Evolutionary conservation across 2,329 filamentous ascomycete genomes (phyloP).

Genomic region (Emydomyces testavorans): DNA sequence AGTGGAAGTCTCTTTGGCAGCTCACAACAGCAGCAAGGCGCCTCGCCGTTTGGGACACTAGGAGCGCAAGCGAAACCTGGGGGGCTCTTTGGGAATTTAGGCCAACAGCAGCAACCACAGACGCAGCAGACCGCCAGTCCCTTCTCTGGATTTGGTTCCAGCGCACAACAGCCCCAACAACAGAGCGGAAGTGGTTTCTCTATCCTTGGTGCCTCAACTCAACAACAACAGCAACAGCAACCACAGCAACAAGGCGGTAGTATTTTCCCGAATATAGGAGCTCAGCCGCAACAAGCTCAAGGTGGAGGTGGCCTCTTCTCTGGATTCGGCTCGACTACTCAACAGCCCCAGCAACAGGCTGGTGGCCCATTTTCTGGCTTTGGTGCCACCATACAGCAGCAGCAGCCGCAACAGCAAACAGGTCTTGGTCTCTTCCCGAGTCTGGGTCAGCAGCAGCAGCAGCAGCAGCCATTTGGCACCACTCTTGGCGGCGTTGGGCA

Average conservation of each 20-base stretch:
- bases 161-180: conserved; percentile 16
- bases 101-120: conserved; percentile 17
- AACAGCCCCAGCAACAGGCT: conserved; percentile 30
- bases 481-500: conserved; percentile 21
- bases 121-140: conserved; percentile 28
- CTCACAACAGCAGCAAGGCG: conserved; percentile 16
- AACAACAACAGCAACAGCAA: conserved; percentile 22
- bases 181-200: conserved; percentile 20
- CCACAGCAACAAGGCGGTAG: conserved; percentile 30
- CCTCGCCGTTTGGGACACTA: conserved; percentile 10
- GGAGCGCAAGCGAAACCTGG: conserved; percentile 12
- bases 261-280: conserved; percentile 32
- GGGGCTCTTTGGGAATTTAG: conserved; percentile 18
- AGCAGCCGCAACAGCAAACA: conserved; percentile 27
- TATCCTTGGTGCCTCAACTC: conserved; percentile 12
- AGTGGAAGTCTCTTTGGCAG: conserved; percentile 18
- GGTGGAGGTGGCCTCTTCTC: conserved; percentile 33
- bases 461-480: conserved; percentile 20
- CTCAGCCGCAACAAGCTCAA: conserved; percentile 29
- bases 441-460: conserved; percentile 20
- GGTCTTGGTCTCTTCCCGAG: conserved; percentile 32
- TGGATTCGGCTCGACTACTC: conserved; percentile 23
- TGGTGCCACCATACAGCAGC: conserved; percentile 14
- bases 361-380: conserved; percentile 34
- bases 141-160: conserved; percentile 10